phyloP scores from a whole-genome alignment of 2,329 filamentous ascomycete species.

The Cytospora piceicola region DNA sequence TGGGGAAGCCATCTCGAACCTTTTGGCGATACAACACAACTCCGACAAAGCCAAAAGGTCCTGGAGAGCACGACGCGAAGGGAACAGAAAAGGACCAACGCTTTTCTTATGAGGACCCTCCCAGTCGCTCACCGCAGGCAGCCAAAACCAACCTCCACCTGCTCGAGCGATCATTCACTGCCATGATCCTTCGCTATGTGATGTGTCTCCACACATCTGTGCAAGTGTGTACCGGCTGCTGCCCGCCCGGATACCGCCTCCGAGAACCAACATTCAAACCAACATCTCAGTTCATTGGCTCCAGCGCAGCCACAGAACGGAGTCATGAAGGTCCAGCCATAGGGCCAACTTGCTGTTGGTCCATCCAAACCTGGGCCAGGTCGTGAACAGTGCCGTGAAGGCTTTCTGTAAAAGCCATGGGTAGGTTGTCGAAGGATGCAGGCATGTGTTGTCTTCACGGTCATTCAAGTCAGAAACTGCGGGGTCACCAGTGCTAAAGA shows the following conservation, averaged over 20 bases:
- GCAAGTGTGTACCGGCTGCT: too few relatives aligned
- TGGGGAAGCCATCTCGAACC: conserved; percentile 7
- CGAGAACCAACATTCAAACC: background rate
- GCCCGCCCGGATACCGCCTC: background rate
- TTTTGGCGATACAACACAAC: background rate
- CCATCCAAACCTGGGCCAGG: background rate
- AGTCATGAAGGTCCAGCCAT: background rate
- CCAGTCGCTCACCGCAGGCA: background rate
- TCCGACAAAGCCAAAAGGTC: background rate
- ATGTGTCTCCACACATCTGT: background rate
- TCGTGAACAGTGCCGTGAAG: background rate
- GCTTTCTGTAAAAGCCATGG: background rate
- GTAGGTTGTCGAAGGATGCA: conserved; percentile 1
- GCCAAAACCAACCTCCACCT: background rate
- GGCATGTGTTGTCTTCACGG: background rate
- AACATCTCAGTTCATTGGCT: background rate
- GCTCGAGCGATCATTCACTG: background rate
- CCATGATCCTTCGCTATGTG: background rate
- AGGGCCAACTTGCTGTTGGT: background rate
- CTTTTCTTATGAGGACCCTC: background rate
- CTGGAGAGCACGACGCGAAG: background rate
- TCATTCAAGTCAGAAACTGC: background rate
- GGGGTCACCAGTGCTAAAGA: background rate
- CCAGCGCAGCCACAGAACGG: background rate
- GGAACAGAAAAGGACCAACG: background rate